Conservation (phyloP, 371 early-diverging fungal genomes). For the Lichtheimia ornata region DNA sequence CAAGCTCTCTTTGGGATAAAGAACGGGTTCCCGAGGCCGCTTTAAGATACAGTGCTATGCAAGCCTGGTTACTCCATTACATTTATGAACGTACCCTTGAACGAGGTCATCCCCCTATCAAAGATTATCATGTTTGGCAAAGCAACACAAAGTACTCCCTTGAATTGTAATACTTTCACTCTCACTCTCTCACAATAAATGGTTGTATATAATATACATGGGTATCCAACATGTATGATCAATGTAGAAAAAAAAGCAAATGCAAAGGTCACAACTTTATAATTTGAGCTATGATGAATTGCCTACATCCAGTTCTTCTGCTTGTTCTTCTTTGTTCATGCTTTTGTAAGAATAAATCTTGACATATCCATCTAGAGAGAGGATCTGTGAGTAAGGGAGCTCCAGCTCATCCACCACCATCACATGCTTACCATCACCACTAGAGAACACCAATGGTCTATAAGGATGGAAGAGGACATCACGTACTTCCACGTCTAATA, state of each 20-base stretch:
- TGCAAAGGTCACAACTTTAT: neutral
- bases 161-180: neutral
- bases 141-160: neutral
- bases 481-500: constrained; percentile 79
- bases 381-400: neutral
- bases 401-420: neutral
- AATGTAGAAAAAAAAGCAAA: neutral
- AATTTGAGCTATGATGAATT: constrained; percentile 9
- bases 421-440: constrained; percentile 71
- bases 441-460: constrained; percentile 74
- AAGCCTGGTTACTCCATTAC: constrained; percentile 20
- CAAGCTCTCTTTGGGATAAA: constrained; percentile 28
- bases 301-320: constrained; percentile 15
- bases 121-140: neutral
- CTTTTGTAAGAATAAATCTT: constrained; percentile 43
- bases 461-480: constrained; percentile 91
- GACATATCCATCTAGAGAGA: constrained; percentile 15
- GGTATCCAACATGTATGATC: neutral
- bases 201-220: neutral
- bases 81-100: neutral
- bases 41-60: constrained; percentile 24
- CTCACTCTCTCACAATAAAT: constrained; percentile 1
- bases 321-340: neutral
- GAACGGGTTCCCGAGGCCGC: constrained; percentile 12
- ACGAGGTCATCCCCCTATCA: no score